Conservation (phyloP, 306 rosid species). For the Elaeagnus macrophylla region DNA sequence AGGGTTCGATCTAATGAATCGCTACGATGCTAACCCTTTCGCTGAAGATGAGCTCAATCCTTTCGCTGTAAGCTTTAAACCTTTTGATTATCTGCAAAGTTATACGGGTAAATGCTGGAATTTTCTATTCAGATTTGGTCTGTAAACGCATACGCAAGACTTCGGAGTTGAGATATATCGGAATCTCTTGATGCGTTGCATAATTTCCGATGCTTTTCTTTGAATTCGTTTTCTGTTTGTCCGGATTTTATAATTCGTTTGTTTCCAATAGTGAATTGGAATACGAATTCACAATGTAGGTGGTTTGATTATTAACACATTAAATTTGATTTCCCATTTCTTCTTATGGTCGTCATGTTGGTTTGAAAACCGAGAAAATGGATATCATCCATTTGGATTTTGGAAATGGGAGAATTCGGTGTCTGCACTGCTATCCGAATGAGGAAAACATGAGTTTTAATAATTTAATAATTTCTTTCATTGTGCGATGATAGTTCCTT, state of each 20-base stretch:
- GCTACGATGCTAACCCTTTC: constrained; percentile 68
- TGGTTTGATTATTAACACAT: neutral
- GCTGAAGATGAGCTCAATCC: constrained; percentile 66
- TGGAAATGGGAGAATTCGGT: neutral
- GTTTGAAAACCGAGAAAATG: neutral
- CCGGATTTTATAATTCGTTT: constrained; percentile 20
- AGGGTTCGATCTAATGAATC: constrained; percentile 36
- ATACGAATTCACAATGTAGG: constrained; percentile 18
- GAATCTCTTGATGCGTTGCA: no score
- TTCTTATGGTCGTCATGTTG: neutral
- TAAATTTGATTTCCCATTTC: neutral
- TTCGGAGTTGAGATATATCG: no score
- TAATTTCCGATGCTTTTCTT: neutral
- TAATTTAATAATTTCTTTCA: no score
- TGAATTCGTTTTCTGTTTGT: constrained; percentile 14
- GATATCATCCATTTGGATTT: neutral
- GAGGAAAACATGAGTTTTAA: no score
- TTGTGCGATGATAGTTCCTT: no score
- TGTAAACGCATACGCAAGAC: no score
- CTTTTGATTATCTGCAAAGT: neutral
- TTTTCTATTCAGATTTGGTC: no score
- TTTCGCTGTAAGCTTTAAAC: constrained; percentile 46
- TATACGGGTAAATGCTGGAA: no score
- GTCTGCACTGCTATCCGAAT: neutral
- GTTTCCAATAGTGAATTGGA: neutral